Conservation (phyloP, 2,329 filamentous ascomycete genomes). For the Fusarium austroafricanum region DNA sequence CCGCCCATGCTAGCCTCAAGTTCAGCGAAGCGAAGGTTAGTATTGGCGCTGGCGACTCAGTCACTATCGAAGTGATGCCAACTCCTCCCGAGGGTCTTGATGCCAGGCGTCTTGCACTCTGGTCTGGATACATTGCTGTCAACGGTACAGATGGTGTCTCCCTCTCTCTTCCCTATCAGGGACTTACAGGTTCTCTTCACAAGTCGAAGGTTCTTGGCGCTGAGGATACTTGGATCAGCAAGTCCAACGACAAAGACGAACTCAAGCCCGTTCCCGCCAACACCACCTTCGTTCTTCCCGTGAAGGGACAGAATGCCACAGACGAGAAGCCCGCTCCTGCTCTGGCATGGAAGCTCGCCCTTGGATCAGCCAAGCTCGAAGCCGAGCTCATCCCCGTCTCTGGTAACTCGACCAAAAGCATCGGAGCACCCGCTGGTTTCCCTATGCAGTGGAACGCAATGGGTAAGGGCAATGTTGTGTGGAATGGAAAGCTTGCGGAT, state of each 20-base stretch:
- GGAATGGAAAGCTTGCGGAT: conserved; percentile 60
- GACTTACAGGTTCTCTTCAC: conserved; percentile 53
- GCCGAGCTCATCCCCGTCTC: conserved; percentile 57
- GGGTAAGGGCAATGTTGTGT: conserved; percentile 46
- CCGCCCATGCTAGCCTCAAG: conserved; percentile 54
- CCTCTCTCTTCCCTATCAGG: conserved; percentile 56
- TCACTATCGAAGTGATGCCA: conserved; percentile 59
- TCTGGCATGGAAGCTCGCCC: conserved; percentile 55
- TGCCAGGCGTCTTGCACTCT: conserved; percentile 53
- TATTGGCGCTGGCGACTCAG: conserved; percentile 55
- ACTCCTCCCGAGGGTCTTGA: conserved; percentile 54
- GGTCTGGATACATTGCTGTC: conserved; percentile 56
- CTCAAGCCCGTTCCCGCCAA: conserved; percentile 47
- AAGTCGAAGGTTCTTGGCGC: conserved; percentile 39
- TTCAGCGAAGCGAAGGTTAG: conserved; percentile 59
- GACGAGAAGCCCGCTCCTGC: conserved; percentile 51
- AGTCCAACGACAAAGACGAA: conserved; percentile 49
- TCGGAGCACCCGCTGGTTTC: conserved; percentile 43
- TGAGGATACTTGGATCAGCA: conserved; percentile 45
- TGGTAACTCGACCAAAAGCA: conserved; percentile 19
- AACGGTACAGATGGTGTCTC: conserved; percentile 54
- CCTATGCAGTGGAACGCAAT: conserved; percentile 52
- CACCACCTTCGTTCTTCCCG: conserved; percentile 56
- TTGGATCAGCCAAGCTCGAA: conserved; percentile 59
- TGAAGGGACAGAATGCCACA: conserved; percentile 48